Conservation (phyloP, 2,329 filamentous ascomycete genomes). For the Calonectria crousiana region DNA sequence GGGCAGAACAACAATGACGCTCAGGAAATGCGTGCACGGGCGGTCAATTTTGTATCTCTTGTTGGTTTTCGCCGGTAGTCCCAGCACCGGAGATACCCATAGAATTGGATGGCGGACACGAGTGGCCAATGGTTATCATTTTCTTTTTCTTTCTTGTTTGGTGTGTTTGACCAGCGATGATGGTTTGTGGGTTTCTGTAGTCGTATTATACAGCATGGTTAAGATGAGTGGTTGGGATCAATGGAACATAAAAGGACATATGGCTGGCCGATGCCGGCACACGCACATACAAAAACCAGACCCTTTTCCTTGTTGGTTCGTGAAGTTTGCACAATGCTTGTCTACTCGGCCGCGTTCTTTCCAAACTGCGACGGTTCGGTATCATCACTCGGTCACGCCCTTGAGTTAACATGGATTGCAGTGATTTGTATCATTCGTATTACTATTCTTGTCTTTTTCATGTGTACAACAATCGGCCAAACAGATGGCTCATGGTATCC, state of each 20-base stretch:
- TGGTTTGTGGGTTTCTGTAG: slow-evolving; percentile 26
- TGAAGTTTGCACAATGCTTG: not conserved
- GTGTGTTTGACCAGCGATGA: slow-evolving; percentile 33
- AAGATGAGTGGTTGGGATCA: slow-evolving; percentile 12
- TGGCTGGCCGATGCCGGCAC: not conserved
- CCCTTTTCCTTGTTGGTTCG: not conserved
- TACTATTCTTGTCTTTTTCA: not conserved
- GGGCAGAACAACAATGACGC: not conserved
- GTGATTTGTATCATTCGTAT: not conserved
- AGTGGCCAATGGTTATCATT: slow-evolving; percentile 18
- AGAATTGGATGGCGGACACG: slow-evolving; percentile 39
- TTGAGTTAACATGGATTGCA: not conserved
- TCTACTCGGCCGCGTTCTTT: not conserved
- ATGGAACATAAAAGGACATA: slow-evolving; percentile 23
- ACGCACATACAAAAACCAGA: not conserved
- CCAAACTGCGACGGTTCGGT: not conserved
- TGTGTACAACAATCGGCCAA: not conserved
- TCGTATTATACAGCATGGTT: slow-evolving; percentile 26
- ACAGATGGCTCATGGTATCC: not conserved
- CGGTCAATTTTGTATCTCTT: slow-evolving; percentile 19
- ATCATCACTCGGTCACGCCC: not conserved
- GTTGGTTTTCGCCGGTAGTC: slow-evolving; percentile 17
- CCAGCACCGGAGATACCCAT: slow-evolving; percentile 39
- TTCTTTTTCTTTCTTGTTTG: slow-evolving; percentile 25
- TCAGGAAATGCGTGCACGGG: not conserved